Conservation (phyloP, 192 early-diverging fungal genomes). For the Coemansia sp. region DNA sequence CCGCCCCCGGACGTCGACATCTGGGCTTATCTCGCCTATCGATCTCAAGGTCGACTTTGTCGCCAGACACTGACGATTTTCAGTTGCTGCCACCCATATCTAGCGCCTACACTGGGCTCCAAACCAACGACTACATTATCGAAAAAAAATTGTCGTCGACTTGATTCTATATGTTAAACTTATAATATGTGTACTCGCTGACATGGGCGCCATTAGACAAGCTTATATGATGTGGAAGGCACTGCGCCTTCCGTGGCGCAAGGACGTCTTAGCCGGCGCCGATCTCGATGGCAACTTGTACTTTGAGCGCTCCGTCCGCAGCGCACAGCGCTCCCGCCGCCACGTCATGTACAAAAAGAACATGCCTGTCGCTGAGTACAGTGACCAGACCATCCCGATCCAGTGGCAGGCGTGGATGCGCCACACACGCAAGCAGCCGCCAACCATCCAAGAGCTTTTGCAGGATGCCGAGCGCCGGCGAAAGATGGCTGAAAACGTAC, state of each 20-base stretch:
- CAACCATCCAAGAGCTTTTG: slow-evolving; percentile 29
- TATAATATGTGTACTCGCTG: not conserved
- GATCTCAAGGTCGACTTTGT: slow-evolving; percentile 31
- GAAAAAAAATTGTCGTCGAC: no score
- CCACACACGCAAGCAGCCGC: slow-evolving; percentile 36
- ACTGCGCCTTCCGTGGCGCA: slow-evolving; percentile 48
- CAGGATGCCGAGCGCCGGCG: slow-evolving; percentile 36
- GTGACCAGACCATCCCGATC: slow-evolving; percentile 40
- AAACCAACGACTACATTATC: no score
- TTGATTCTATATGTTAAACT: not conserved
- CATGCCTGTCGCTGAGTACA: slow-evolving; percentile 33
- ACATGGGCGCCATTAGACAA: slow-evolving; percentile 22
- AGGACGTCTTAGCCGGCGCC: slow-evolving; percentile 24
- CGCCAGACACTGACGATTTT: slow-evolving; percentile 5
- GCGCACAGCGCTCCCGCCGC: slow-evolving; percentile 26
- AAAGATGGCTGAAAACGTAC: slow-evolving; percentile 26
- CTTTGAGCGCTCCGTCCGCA: slow-evolving; percentile 34
- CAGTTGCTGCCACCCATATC: not conserved
- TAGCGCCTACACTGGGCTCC: no score
- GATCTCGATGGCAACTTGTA: slow-evolving; percentile 50
- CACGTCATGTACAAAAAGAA: slow-evolving; percentile 30
- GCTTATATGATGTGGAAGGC: slow-evolving; percentile 41
- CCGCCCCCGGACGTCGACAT: slow-evolving; percentile 27
- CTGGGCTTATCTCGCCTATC: slow-evolving; percentile 45
- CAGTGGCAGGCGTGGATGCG: slow-evolving; percentile 57